Percentiles rank a stretch among this genome's conserved stretches.
Evolutionary conservation across 441 rosid genomes (phyloP).

Genomic region (Pelargonium exstipulatum): DNA sequence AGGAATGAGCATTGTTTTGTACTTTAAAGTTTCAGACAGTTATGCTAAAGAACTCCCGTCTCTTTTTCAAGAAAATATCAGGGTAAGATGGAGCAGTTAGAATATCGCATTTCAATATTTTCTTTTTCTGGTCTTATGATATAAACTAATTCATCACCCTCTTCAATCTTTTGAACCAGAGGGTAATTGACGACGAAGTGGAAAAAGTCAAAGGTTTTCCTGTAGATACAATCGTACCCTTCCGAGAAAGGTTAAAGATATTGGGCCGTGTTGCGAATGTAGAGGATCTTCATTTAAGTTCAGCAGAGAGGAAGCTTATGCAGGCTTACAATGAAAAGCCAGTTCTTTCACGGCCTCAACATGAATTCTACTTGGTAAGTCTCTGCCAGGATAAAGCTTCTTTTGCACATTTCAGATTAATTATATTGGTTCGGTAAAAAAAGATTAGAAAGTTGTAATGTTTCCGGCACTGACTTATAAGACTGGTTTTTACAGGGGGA

Average conservation of each 20-base stretch:
- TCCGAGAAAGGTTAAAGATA: constrained; percentile 82
- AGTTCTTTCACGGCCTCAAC: constrained; percentile 92
- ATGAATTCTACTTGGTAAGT: constrained; percentile 57
- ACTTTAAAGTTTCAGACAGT: constrained; percentile 73
- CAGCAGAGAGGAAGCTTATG: constrained; percentile 82
- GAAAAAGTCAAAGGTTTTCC: constrained; percentile 82
- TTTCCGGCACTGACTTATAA: not conserved
- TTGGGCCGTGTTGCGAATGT: constrained; percentile 81
- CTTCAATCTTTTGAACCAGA: constrained; percentile 34
- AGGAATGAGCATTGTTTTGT: constrained; percentile 75
- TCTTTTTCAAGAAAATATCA: constrained; percentile 66
- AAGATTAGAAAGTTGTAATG: not conserved
- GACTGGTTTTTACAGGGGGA: constrained; percentile 45
- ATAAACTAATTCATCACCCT: too few relatives aligned
- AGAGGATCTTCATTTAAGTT: constrained; percentile 71
- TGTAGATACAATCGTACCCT: constrained; percentile 49
- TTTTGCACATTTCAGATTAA: too few relatives aligned
- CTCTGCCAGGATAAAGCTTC: too few relatives aligned
- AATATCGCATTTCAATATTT: not conserved
- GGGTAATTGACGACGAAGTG: constrained; percentile 64
- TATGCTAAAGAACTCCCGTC: constrained; percentile 55
- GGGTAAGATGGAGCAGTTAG: constrained; percentile 36
- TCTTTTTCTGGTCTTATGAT: too few relatives aligned
- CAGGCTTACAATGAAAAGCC: constrained; percentile 36
- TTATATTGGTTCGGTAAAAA: too few relatives aligned